These are phyloP conservation scores for Sedum album DNA, from an alignment of 164 flowering plant genomes.

Conservation along the genomic window DNA sequence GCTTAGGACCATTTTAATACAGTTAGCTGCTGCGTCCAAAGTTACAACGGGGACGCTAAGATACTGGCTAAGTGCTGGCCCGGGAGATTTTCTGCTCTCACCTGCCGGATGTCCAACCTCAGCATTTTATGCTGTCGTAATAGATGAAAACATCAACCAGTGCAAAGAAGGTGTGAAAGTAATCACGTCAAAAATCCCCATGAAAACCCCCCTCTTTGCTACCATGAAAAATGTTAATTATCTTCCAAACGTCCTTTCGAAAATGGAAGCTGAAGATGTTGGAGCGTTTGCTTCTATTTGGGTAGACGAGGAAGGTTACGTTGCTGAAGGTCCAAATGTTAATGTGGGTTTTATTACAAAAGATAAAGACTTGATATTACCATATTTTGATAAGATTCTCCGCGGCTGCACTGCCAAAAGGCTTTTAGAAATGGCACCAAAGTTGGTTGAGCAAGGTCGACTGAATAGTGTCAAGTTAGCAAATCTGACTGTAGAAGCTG, in stretches of 20 bases:
- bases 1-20: conserved; percentile 66
- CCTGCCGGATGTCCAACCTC: conserved; percentile 60
- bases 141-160: conserved; percentile 47
- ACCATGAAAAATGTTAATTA: conserved; percentile 85
- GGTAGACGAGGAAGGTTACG: conserved; percentile 73
- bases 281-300: conserved; percentile 78
- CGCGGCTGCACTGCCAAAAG: conserved; percentile 79
- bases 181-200: conserved; percentile 65
- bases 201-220: conserved; percentile 71
- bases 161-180: conserved; percentile 72
- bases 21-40: conserved; percentile 50
- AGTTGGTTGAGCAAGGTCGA: conserved; percentile 55
- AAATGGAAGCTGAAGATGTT: conserved; percentile 77
- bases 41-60: conserved; percentile 68
- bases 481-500: conserved; percentile 54
- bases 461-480: conserved; percentile 40
- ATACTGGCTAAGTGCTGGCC: conserved; percentile 86
- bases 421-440: conserved; percentile 62
- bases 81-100: conserved; percentile 77
- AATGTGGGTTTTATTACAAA: conserved; percentile 71
- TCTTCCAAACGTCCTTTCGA: conserved; percentile 71
- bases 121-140: conserved; percentile 82
- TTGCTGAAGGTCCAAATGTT: conserved; percentile 88
- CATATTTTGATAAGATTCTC: conserved; percentile 68
- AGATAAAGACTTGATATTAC: conserved; percentile 65